phyloP scores from a whole-genome alignment of 208 protist genomes.

The Leishmania amazonensis region DNA sequence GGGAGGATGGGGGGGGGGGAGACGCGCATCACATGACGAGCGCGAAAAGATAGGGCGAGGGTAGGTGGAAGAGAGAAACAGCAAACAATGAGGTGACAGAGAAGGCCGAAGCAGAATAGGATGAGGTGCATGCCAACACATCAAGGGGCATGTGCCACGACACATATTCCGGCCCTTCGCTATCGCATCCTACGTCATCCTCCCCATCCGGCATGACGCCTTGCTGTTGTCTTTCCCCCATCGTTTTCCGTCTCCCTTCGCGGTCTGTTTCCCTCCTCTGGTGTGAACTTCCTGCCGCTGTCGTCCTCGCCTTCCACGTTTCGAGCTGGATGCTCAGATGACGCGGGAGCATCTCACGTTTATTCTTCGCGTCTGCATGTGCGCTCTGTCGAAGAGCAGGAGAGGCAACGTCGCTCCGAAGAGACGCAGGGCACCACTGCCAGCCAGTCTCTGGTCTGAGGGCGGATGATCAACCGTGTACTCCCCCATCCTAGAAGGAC shows the following conservation, averaged over 20 bases:
- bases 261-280: background rate
- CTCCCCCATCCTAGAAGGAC: background rate
- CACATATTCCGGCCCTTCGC: background rate
- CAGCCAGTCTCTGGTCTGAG: background rate
- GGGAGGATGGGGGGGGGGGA: background rate
- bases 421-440: background rate
- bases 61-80: background rate
- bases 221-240: background rate
- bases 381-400: background rate
- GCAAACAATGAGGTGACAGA: background rate
- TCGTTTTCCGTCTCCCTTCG: background rate
- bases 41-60: background rate
- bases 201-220: background rate
- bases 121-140: background rate
- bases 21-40: background rate
- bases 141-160: background rate
- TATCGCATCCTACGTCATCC: background rate
- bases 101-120: background rate
- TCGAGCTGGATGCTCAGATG: background rate
- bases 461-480: background rate
- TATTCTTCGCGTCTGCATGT: background rate
- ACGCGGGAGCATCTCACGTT: background rate
- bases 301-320: background rate
- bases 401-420: background rate
- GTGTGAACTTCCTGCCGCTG: background rate